Conservation (phyloP, 23 red algal species). For the Gracilaria gracilis region DNA sequence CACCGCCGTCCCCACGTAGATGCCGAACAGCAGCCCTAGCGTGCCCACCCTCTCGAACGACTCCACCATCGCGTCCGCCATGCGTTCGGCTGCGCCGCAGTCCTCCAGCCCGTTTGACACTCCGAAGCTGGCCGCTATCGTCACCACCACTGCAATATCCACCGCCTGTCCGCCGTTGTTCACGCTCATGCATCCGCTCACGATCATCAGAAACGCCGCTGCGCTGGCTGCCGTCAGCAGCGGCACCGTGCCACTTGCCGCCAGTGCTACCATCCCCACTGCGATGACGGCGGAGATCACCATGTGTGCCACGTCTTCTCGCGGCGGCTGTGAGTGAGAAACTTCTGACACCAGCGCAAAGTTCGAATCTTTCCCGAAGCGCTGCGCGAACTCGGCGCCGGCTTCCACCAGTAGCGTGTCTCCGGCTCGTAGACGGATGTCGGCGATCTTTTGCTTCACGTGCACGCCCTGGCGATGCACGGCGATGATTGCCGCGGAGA, state of each 20-base stretch:
- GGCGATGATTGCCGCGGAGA: constrained; percentile 80
- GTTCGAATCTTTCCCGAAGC: constrained; percentile 63
- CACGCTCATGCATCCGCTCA: constrained; percentile 67
- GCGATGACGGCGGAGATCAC: constrained; percentile 51
- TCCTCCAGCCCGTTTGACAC: constrained; percentile 52
- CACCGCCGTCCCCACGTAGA: constrained; percentile 49
- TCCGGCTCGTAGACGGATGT: constrained; percentile 60
- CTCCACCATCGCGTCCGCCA: constrained; percentile 50
- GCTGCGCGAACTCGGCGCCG: constrained; percentile 60
- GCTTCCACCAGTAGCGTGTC: constrained; percentile 77
- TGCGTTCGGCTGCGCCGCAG: constrained; percentile 62
- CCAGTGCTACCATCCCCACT: constrained; percentile 57
- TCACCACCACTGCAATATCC: constrained; percentile 68
- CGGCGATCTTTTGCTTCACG: constrained; percentile 66
- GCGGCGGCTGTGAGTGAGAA: constrained; percentile 51
- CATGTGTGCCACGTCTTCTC: constrained; percentile 66
- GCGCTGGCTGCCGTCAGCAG: constrained; percentile 48
- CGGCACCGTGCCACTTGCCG: constrained; percentile 24
- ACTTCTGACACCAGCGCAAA: constrained; percentile 76
- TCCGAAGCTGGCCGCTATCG: constrained; percentile 68
- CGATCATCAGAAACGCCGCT: constrained; percentile 61
- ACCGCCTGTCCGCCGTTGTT: constrained; percentile 53
- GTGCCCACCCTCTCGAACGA: constrained; percentile 28
- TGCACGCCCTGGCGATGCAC: constrained; percentile 70
- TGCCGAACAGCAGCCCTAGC: constrained; percentile 67